A percentile compares a stretch with the other conserved stretches of the same genome.
Conservation (phyloP, 257 asterid genomes). For the Solanum pimpinellifolium region DNA sequence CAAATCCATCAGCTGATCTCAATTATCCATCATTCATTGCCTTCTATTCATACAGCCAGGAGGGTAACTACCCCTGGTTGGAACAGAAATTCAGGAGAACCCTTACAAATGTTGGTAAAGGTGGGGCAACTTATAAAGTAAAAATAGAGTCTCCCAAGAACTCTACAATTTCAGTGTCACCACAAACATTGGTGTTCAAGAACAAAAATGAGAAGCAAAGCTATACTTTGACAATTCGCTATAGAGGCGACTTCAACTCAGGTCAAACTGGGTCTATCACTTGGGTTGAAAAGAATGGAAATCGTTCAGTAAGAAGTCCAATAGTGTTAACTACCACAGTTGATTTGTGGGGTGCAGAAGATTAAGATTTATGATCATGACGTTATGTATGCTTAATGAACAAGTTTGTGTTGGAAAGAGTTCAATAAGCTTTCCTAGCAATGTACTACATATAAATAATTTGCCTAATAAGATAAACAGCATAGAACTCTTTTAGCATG, state of each 20-base stretch:
- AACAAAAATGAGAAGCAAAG: background rate
- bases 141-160: background rate
- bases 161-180: background rate
- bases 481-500: too few species aligned
- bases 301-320: background rate
- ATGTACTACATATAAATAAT: too few species aligned
- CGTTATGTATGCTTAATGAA: background rate
- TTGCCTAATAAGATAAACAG: too few species aligned
- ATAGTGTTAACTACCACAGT: background rate
- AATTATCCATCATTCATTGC: background rate
- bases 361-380: background rate
- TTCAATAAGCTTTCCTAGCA: too few species aligned
- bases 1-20: background rate
- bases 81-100: background rate
- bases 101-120: background rate
- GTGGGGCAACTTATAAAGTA: background rate
- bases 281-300: background rate
- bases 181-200: background rate
- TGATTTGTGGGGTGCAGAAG: background rate
- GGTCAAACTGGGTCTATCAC: background rate
- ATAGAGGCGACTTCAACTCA: background rate
- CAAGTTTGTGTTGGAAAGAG: background rate
- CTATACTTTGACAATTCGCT: background rate
- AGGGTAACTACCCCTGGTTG: background rate
- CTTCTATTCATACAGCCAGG: background rate